phyloP scores from a whole-genome alignment of 2,329 filamentous ascomycete genomes.

The Exophiala xenobiotica region DNA sequence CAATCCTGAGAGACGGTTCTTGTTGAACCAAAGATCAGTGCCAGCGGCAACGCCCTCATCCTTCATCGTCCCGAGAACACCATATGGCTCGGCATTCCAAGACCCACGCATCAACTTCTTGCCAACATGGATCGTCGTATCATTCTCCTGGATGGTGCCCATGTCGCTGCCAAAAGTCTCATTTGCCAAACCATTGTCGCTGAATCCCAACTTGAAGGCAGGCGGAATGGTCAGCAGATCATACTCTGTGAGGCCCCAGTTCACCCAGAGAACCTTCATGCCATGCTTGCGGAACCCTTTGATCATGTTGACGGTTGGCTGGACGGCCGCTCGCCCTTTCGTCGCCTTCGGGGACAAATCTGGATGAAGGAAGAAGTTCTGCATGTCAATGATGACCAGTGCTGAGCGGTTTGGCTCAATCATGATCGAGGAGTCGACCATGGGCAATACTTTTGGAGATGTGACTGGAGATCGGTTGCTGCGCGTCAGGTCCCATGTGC shows the following conservation, averaged over 20 bases:
- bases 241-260: constrained; percentile 55
- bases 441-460: constrained; percentile 27
- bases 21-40: constrained; percentile 52
- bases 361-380: constrained; percentile 52
- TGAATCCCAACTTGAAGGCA: constrained; percentile 49
- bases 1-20: constrained; percentile 59
- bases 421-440: constrained; percentile 36
- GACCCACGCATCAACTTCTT: constrained; percentile 49
- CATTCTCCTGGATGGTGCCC: constrained; percentile 4
- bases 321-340: constrained; percentile 42
- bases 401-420: constrained; percentile 45
- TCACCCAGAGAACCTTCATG: constrained; percentile 53
- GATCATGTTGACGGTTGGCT: constrained; percentile 38
- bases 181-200: constrained; percentile 33
- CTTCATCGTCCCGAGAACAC: constrained; percentile 49
- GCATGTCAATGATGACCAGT: constrained; percentile 53
- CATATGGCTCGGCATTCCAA: constrained; percentile 53
- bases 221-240: constrained; percentile 54
- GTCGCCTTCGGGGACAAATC: constrained; percentile 43
- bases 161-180: constrained; percentile 5
- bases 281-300: constrained; percentile 49
- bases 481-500: constrained; percentile 35
- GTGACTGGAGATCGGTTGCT: constrained; percentile 32
- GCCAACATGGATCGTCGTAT: constrained; percentile 28
- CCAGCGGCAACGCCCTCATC: constrained; percentile 39